Evolutionary conservation across 306 rosid species (phyloP).

Genomic region (Astragalus glycyphyllos): DNA sequence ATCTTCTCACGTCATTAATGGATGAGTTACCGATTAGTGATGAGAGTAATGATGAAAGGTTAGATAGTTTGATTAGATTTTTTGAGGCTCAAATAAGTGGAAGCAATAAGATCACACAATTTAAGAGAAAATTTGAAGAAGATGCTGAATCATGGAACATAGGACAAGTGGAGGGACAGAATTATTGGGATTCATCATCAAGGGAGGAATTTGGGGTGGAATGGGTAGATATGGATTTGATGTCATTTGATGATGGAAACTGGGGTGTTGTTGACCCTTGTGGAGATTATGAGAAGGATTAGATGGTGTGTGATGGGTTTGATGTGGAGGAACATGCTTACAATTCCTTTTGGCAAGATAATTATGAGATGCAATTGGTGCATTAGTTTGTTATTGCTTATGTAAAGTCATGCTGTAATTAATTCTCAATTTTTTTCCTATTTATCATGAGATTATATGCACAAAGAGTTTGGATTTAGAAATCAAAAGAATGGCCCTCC

Average conservation of each 20-base stretch:
- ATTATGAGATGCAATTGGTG: conserved; percentile 37
- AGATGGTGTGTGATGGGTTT: conserved; percentile 34
- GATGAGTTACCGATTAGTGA: conserved; percentile 55
- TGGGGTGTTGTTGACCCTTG: conserved; percentile 42
- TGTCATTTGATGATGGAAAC: conserved; percentile 42
- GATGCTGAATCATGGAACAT: conserved; percentile 31
- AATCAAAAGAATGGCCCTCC: too few species aligned
- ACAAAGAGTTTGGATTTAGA: too few species aligned
- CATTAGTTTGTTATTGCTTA: not conserved
- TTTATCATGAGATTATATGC: not conserved
- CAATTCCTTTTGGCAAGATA: conserved; percentile 47
- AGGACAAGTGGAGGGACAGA: conserved; percentile 35
- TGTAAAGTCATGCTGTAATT: conserved; percentile 12
- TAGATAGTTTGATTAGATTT: conserved; percentile 51
- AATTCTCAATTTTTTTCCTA: conserved; percentile 3
- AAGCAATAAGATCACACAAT: conserved; percentile 13
- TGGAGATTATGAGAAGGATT: conserved; percentile 40
- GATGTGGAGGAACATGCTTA: conserved; percentile 38
- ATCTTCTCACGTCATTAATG: conserved; percentile 53
- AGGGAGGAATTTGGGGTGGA: conserved; percentile 28
- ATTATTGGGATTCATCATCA: not conserved
- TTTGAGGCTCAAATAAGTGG: conserved; percentile 61
- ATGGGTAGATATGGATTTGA: conserved; percentile 49
- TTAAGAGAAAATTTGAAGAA: conserved; percentile 13
- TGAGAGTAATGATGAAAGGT: conserved; percentile 47